phyloP scores from a whole-genome alignment of 257 asterid species.

The Linaria vulgaris region DNA sequence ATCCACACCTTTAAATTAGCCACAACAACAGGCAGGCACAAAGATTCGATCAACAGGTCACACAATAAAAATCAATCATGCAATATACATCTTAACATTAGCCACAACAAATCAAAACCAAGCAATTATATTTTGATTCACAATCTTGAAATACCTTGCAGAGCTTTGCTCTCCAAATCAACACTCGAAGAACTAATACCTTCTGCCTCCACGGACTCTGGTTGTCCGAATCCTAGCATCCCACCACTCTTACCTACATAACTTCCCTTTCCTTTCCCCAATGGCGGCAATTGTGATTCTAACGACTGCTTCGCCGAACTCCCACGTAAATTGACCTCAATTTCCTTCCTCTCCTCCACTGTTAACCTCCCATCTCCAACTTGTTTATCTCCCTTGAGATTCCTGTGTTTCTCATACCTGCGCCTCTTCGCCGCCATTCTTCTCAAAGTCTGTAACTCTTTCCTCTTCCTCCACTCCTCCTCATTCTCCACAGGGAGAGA shows the following conservation, averaged over 20 bases:
- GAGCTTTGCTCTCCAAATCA: constrained; percentile 65
- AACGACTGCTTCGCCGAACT: constrained; percentile 44
- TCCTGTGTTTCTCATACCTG: constrained; percentile 84
- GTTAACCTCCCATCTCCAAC: constrained; percentile 35
- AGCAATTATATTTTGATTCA: background rate
- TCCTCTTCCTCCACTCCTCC: constrained; percentile 95
- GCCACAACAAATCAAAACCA: background rate
- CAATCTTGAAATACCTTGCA: constrained; percentile 53
- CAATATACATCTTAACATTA: background rate
- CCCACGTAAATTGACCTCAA: constrained; percentile 58
- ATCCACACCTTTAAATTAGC: background rate
- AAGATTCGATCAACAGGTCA: background rate
- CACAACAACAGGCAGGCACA: background rate
- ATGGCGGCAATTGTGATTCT: constrained; percentile 37
- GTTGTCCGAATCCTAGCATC: constrained; percentile 36
- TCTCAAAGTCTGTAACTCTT: constrained; percentile 78
- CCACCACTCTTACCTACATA: constrained; percentile 34
- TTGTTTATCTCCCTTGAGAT: constrained; percentile 41
- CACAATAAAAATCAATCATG: background rate
- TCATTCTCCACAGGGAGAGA: constrained; percentile 89
- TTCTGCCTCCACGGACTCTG: constrained; percentile 61
- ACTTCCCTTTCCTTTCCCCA: constrained; percentile 51
- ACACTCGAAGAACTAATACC: constrained; percentile 70
- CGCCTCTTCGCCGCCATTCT: constrained; percentile 95
- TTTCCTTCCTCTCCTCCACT: constrained; percentile 61